Base-by-base conservation (phyloP, 257 asterid species). In the Solanum infundibuliforme region DNA sequence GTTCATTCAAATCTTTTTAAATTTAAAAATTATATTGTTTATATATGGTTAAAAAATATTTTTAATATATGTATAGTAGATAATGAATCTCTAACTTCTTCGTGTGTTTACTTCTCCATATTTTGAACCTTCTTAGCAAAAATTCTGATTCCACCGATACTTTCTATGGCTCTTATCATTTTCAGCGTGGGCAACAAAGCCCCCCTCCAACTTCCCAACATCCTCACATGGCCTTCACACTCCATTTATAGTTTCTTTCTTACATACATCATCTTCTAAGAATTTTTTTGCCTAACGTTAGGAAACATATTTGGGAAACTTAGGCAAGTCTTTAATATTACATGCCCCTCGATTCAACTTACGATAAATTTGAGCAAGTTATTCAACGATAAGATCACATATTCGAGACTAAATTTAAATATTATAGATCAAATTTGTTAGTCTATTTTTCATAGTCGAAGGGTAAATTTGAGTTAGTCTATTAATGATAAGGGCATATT, bases 121-220 rank as follows among this genome's bases (percentile, higher is more conserved):
- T 62, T 9, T 62, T 60, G 1, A 23, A 4, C 7, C 3, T 5
- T 62, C 29, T 9, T 62, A 62, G 2, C 5, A n/a, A 62, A 62
- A 62, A 62, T 62, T 62, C 7, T 62, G 7, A 62, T 62, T 9
- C 12, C 14, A 4, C 7, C 31, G 1, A 23, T 60, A 62, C 29
- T 29, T 38, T 29, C 72, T 23, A 32, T 31, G 52, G 7, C 83
- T 12, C 69, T 86, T 72, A 86, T 86, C 79, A 46, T 86, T 86
- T 34, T 18, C 83, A 58, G 88, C 88, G 88, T 86, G 88, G 68
- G 83, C 66, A 81, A 81, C 85, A 81, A 81, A 46, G 12, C 1
- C 8, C 66, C 81, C 18, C 41, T 65, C 66, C 68, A 65, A 65
- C 82, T 39, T 66, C 68, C 88, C 83, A 86, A 86, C 83, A 86